Base-by-base conservation (phyloP, 2,329 filamentous ascomycete species). In the Cladosporium cucumerinum region DNA sequence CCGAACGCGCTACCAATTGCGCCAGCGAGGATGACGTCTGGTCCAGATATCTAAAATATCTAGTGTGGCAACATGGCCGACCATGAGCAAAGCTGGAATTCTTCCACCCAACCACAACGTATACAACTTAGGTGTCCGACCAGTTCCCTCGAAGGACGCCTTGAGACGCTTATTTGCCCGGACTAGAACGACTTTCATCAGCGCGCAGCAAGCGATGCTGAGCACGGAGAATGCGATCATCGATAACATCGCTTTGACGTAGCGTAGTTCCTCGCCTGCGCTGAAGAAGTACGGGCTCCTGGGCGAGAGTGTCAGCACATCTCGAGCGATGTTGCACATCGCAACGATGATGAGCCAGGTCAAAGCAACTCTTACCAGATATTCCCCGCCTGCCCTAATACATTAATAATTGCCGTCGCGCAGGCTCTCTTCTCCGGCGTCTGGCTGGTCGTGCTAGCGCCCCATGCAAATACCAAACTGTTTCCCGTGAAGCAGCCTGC, bases 251-350 rank as follows among this genome's bases (percentile, higher is more conserved):
- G 66, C 64, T 34, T 62, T 58, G 36, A 51, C 43, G 32, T 66
- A 67, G 11, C 55, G 52, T 16, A 64, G 64, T 34, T 51, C 59
- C 8, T 54, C 64, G 23, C 51, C 46, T 2, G 59, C 59, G 2
- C 71, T 66, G 67, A 79, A 80, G 62, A 80, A 76, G 60, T 79
- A 81, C 1, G 78, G 78, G 1, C 74, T 78, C 63, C 74, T 77
- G 26, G 16, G 16, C 4, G 10, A 8, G 25, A 32, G 3, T 18
- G 23, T 51, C 48, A 51, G 48, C 48, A 28, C 8, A 5, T 14
- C n/a, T 23, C n/a, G 25, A 21, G n/a, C 26, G 28, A 80, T 73
- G 11, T 77, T 79, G 0, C 77, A 77, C 2, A 80, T 55, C 54
- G 7, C 34, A 39, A 5, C 14, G 5, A 39, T 18, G 46, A n/a